Evolutionary conservation across 306 rosid genomes (phyloP).

Genomic region (Malus sieversii): DNA sequence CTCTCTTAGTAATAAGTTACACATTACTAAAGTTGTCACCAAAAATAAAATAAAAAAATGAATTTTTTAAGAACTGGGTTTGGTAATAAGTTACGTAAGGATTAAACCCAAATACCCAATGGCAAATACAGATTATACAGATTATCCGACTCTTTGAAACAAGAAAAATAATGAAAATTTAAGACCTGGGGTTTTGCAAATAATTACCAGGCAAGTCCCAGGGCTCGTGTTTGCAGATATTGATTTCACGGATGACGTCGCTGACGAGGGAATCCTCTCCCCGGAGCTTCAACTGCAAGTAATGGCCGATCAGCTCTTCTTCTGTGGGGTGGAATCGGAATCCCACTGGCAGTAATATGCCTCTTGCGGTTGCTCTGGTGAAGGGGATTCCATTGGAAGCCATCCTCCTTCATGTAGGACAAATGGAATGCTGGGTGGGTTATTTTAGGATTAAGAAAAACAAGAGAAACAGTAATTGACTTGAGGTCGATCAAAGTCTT

Average conservation of each 20-base stretch:
- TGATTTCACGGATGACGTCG: conserved; percentile 30
- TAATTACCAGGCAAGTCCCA: conserved; percentile 42
- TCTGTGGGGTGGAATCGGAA: conserved; percentile 63
- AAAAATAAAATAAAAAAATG: no score
- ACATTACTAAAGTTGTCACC: neutral
- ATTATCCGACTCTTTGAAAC: neutral
- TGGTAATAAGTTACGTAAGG: neutral
- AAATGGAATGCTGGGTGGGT: neutral
- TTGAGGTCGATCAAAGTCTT: neutral
- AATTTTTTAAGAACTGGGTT: neutral
- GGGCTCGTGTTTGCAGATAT: conserved; percentile 48
- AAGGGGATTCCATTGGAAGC: neutral
- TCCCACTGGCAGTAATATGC: conserved; percentile 24
- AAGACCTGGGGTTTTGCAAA: neutral
- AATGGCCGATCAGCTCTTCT: conserved; percentile 47
- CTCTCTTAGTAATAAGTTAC: no score
- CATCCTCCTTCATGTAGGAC: neutral
- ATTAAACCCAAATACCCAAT: neutral
- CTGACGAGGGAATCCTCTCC: conserved; percentile 10
- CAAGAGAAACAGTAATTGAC: neutral
- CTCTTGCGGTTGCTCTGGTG: no score
- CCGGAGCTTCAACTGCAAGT: conserved; percentile 31
- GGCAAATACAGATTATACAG: neutral
- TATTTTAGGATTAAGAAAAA: neutral
- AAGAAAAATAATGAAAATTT: neutral